Conservation (phyloP, 2,329 filamentous ascomycete species). For the Daldinia sp. region DNA sequence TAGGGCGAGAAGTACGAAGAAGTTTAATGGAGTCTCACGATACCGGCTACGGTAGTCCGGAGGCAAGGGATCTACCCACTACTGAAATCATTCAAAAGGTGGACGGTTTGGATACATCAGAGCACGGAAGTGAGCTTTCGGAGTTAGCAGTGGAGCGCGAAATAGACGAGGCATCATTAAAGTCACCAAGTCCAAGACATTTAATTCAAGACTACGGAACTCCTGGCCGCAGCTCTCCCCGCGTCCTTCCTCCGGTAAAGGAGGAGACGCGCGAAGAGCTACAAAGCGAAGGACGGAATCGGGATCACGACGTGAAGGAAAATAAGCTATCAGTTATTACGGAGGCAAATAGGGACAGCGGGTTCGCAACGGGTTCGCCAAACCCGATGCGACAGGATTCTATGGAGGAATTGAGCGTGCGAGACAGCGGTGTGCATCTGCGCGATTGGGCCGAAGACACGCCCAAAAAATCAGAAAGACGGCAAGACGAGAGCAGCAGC, state of each 20-base stretch:
- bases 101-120: slow-evolving; percentile 43
- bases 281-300: slow-evolving; percentile 43
- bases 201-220: slow-evolving; percentile 47
- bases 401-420: slow-evolving; percentile 49
- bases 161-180: slow-evolving; percentile 6
- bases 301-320: slow-evolving; percentile 31
- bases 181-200: slow-evolving; percentile 37
- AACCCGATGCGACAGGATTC: slow-evolving; percentile 49
- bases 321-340: slow-evolving; percentile 37
- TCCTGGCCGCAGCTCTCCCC: slow-evolving; percentile 54
- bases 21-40: slow-evolving; percentile 23
- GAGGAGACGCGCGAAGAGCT: slow-evolving; percentile 60
- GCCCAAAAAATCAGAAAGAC: slow-evolving; percentile 38
- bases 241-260: slow-evolving; percentile 60
- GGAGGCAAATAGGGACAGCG: slow-evolving; percentile 59
- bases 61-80: slow-evolving; percentile 22
- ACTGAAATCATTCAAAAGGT: slow-evolving; percentile 42
- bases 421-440: slow-evolving; percentile 66
- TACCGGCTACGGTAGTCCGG: slow-evolving; percentile 5
- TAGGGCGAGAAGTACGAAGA: slow-evolving; percentile 42
- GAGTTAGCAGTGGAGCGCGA: slow-evolving; percentile 41
- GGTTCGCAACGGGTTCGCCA: slow-evolving; percentile 57
- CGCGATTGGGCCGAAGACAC: slow-evolving; percentile 55
- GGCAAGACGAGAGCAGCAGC: slow-evolving; percentile 54
- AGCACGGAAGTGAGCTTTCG: slow-evolving; percentile 26